A percentile compares a stretch with the other conserved stretches of the same genome.
Evolutionary conservation across 2,329 filamentous ascomycete genomes (phyloP).

Genomic region (Cordyceps sp.): DNA sequence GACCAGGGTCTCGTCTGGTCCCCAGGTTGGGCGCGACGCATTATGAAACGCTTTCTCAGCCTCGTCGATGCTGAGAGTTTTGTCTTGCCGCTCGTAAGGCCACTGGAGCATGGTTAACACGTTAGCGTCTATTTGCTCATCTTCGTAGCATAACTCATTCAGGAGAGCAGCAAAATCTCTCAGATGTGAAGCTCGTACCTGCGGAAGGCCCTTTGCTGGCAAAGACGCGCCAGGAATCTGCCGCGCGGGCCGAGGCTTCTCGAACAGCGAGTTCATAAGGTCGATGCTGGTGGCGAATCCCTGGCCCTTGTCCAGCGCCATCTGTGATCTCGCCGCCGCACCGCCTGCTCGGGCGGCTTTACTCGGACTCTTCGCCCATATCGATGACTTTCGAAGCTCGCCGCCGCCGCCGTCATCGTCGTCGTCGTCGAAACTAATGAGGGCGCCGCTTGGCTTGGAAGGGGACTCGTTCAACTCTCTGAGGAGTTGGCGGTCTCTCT

Average conservation of each 20-base stretch:
- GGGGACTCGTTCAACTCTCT: slow-evolving; percentile 41
- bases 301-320: slow-evolving; percentile 30
- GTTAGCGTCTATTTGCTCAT: neutral
- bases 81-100: slow-evolving; percentile 68
- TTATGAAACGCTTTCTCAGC: slow-evolving; percentile 53
- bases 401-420: slow-evolving; percentile 34
- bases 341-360: slow-evolving; percentile 13
- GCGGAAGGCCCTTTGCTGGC: slow-evolving; percentile 50
- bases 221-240: slow-evolving; percentile 34
- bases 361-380: slow-evolving; percentile 16
- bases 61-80: slow-evolving; percentile 47
- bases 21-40: slow-evolving; percentile 66
- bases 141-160: neutral
- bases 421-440: slow-evolving; percentile 17
- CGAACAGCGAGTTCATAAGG: slow-evolving; percentile 88
- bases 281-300: slow-evolving; percentile 83
- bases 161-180: no score
- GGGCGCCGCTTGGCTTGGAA: slow-evolving; percentile 10
- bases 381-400: slow-evolving; percentile 24
- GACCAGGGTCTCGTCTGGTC: slow-evolving; percentile 55
- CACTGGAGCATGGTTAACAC: slow-evolving; percentile 37
- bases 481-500: slow-evolving; percentile 69
- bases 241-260: slow-evolving; percentile 45
- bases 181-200: no score
- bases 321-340: slow-evolving; percentile 13